Percentiles rank a stretch among this genome's conserved stretches.
Evolutionary conservation across 371 early-diverging fungal genomes (phyloP).

Genomic region (Actinomortierella wolfii): DNA sequence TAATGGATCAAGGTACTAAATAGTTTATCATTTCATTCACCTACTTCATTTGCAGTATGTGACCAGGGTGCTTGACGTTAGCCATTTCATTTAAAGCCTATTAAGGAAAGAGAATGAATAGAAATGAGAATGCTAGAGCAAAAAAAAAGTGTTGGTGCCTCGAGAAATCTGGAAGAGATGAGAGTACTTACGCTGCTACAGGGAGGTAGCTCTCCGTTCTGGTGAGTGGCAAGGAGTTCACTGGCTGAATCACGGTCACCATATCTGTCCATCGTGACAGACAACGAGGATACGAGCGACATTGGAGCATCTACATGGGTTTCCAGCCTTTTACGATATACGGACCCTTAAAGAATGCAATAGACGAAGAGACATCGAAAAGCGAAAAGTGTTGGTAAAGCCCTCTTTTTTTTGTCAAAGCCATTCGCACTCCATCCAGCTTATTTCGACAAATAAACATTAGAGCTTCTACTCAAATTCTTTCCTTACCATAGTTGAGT

Average conservation of each 20-base stretch:
- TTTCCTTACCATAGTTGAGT: slow-evolving; percentile 29
- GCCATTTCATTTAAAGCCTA: slow-evolving; percentile 26
- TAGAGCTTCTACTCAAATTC: too few species aligned
- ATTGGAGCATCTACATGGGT: too few species aligned
- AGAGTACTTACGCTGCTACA: slow-evolving; percentile 6
- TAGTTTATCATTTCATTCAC: neutral
- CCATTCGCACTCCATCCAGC: too few species aligned
- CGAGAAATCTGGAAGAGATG: too few species aligned
- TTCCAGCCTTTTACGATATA: too few species aligned
- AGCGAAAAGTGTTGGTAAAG: too few species aligned
- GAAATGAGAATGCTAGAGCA: too few species aligned
- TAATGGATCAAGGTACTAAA: too few species aligned
- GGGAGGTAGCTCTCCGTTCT: slow-evolving; percentile 10
- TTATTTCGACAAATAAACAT: too few species aligned
- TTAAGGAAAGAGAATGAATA: neutral
- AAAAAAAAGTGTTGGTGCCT: neutral
- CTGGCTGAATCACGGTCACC: slow-evolving; percentile 39
- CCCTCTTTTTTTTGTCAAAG: too few species aligned
- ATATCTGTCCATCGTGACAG: slow-evolving; percentile 33
- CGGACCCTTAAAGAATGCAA: too few species aligned
- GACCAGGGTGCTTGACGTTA: slow-evolving; percentile 16
- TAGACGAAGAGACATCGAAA: too few species aligned
- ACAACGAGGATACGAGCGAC: slow-evolving; percentile 19
- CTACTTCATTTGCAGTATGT: slow-evolving; percentile 34
- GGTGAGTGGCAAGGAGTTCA: slow-evolving; percentile 19